Evolutionary conservation across 2,329 filamentous ascomycete species (phyloP).

Genomic region (Anthostomella pinea): DNA sequence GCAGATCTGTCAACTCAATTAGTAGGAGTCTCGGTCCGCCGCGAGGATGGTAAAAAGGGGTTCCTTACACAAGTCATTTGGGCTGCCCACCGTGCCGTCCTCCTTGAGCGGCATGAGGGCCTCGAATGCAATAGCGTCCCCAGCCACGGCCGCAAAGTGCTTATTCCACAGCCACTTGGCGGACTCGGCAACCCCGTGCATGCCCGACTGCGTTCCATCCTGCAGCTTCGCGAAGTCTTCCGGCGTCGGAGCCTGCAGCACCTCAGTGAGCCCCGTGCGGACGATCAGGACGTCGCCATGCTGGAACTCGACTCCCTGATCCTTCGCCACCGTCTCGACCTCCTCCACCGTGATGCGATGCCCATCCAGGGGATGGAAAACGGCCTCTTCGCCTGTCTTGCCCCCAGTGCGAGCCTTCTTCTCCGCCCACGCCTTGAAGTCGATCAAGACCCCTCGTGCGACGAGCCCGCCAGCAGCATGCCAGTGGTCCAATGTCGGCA

Average conservation of each 20-base stretch:
- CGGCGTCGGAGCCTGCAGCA: conserved; percentile 46
- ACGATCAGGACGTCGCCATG: conserved; percentile 67
- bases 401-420: conserved; percentile 44
- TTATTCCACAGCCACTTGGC: conserved; percentile 67
- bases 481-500: conserved; percentile 49
- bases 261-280: conserved; percentile 60
- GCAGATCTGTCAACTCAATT: no score
- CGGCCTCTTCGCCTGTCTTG: conserved; percentile 39
- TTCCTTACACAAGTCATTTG: conserved; percentile 40
- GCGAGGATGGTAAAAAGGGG: no score
- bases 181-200: conserved; percentile 49
- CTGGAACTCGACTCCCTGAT: conserved; percentile 61
- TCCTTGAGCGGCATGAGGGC: conserved; percentile 52
- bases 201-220: conserved; percentile 31
- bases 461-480: conserved; percentile 50
- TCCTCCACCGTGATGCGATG: conserved; percentile 53
- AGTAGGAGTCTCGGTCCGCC: no score
- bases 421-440: conserved; percentile 42
- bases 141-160: conserved; percentile 64
- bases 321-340: conserved; percentile 55
- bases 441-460: conserved; percentile 54
- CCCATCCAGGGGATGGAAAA: conserved; percentile 49
- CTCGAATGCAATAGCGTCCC: conserved; percentile 64
- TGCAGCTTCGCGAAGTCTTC: conserved; percentile 35
- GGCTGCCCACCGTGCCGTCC: conserved; percentile 34